Evolutionary conservation across 257 asterid genomes (phyloP).

Genomic region (Apocynum venetum): DNA sequence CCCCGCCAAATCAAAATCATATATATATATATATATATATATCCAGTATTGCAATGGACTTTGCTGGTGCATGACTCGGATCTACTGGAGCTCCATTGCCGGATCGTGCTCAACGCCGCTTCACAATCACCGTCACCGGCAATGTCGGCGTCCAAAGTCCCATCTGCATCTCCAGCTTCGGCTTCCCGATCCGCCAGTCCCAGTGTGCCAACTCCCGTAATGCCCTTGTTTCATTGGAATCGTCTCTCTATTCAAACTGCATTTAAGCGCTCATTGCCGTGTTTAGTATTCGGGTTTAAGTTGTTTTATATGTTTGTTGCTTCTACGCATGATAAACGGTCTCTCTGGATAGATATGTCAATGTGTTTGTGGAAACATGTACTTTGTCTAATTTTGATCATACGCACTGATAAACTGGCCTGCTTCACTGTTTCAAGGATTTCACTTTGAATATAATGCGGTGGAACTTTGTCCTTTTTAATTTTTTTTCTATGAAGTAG

Average conservation of each 20-base stretch:
- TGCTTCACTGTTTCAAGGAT: neutral
- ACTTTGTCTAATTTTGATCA: neutral
- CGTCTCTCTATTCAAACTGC: conserved; percentile 16
- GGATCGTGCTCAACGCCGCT: conserved; percentile 47
- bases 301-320: neutral
- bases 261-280: conserved; percentile 17
- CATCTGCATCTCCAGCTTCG: conserved; percentile 35
- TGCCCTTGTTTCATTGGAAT: conserved; percentile 14
- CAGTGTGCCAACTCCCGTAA: conserved; percentile 31
- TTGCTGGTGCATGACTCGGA: conserved; percentile 48
- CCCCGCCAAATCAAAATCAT: conserved; percentile 40
- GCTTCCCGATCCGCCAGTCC: conserved; percentile 41
- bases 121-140: conserved; percentile 43
- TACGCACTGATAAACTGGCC: neutral
- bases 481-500: neutral
- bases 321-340: neutral
- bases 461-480: neutral
- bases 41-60: conserved; percentile 9
- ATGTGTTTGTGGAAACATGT: neutral
- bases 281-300: neutral
- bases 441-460: neutral
- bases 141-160: conserved; percentile 59
- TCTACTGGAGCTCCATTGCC: conserved; percentile 52
- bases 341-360: neutral
- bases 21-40: neutral